Evolutionary conservation across 2,329 filamentous ascomycete species (phyloP).

Genomic region (Apiospora rasikravindrae): DNA sequence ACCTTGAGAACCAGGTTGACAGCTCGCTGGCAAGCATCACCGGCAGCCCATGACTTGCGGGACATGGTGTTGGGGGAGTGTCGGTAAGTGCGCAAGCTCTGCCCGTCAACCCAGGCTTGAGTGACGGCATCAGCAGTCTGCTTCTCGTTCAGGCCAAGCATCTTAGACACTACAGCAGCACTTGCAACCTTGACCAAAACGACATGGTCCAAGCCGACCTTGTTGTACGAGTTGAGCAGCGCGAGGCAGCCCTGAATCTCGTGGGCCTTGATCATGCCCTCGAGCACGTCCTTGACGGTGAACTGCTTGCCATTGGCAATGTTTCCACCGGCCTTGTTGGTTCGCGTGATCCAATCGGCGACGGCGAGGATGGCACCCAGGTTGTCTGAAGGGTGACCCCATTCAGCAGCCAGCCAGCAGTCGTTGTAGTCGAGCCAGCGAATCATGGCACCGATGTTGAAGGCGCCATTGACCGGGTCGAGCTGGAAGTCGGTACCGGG

Average conservation of each 20-base stretch:
- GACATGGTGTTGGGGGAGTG: conserved; percentile 99
- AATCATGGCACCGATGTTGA: conserved; percentile 99
- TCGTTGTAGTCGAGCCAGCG: conserved; percentile 99
- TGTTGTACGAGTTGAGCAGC: conserved; percentile 98
- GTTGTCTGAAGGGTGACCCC: conserved; percentile 99
- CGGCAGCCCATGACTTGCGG: conserved; percentile 97
- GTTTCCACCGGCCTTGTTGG: conserved; percentile 76
- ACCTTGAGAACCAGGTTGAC: conserved; percentile 93
- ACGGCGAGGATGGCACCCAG: conserved; percentile 95
- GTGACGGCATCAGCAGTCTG: conserved; percentile 96
- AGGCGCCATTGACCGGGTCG: conserved; percentile 92
- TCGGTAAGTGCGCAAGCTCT: conserved; percentile 94
- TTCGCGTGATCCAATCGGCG: conserved; percentile 96
- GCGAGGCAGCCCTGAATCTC: conserved; percentile 98
- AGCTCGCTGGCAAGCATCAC: conserved; percentile 94
- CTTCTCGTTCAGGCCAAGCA: conserved; percentile 86
- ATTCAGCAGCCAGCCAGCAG: conserved; percentile 98
- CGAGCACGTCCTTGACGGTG: conserved; percentile 87
- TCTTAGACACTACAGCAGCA: conserved; percentile 90
- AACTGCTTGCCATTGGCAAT: conserved; percentile 87
- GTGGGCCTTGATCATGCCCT: conserved; percentile 99
- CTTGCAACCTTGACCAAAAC: conserved; percentile 97
- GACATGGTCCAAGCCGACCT: conserved; percentile 96
- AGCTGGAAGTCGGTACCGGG: conserved; percentile 93
- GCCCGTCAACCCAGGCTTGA: conserved; percentile 97